Base-by-base conservation (phyloP, 2,329 filamentous ascomycete species). In the Scytalidium sp. region DNA sequence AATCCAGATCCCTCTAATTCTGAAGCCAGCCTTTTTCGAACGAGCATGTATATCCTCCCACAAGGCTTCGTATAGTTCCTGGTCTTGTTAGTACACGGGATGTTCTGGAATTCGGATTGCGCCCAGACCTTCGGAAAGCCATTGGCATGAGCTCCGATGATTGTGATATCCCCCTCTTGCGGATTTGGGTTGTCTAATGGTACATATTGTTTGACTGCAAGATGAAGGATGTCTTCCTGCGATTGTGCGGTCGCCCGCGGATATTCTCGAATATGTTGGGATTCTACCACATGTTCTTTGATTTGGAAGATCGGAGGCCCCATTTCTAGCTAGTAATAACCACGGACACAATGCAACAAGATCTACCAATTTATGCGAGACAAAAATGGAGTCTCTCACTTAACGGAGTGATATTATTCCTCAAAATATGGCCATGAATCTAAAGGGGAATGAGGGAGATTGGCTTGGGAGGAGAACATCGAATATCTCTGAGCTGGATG, bases 11-110 rank as follows among this genome's bases (percentile, higher is more conserved):
- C 81, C 76, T 50, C 90, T 81, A 60, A 97, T 89, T 2, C 78
- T 76, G 59, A 95, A 81, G 17, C 83, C 84, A 49, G 76, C 72
- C 13, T 69, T 64, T 56, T 79, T 77, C 5, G 84, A 73, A 17
- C 75, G 72, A 17, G 75, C 69, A 58, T 88, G 74, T 2, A 97
- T 73, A 46, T 96, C 90, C 51, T 93, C 89, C 88, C 91, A 97
- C 0, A 97, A 73, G 0, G 93, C 88, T 62, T 97, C 92, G 64
- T 97, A 97, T 2, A 97, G 70, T 74, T 97, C 93, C 87, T 91
- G 49, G 1, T 41, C 11, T 21, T 17, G 20, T 43, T 23, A 52
- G n/a, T n/a, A 43, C 21, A 45, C 13, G 19, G 25, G 17, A 41
- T 21, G 17, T 41, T 6, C n/a, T 44, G 5, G 11, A 21, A 23